Base-by-base conservation (phyloP, 2,329 filamentous ascomycete species). In the Cladobotryum protrusum region DNA sequence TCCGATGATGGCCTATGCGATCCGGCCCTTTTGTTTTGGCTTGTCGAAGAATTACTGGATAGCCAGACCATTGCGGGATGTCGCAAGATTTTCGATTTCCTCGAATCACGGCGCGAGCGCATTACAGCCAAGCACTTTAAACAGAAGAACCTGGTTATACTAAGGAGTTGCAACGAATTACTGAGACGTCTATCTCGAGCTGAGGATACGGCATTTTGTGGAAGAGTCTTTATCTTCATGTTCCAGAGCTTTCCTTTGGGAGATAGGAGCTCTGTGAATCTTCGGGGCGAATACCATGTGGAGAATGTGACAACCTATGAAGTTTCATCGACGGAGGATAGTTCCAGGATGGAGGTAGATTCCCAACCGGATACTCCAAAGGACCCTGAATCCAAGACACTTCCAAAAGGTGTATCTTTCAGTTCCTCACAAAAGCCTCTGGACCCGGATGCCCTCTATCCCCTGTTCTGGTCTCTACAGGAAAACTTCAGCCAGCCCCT, bases 191-290 rank as follows among this genome's bases (percentile, higher is more conserved):
- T 99, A 2, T 97, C 93, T n/a, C 82, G 93, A 50, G 92, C 93
- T 4, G 91, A 97, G 66, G 93, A 99, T 67, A 95, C 93, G 0
- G 90, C 95, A 1, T 99, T 99, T 65, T 99, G 93, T 63, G 93
- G 93, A 14, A 82, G 93, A 36, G 93, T 99, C 20, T 97, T 97
- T 68, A 96, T 99, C 56, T 99, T 96, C 68, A 82, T 99, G 64
- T 99, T 97, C 68, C 93, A 99, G 67, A 95, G 90, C 66, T 97
- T 99, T 62, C 93, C 93, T 1, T 76, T 99, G 0, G 92, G 92
- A 32, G 95, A 99, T 68, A 93, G 92, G 65, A 97, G 93, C 65
- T 96, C 93, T 0, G 93, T 99, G 45, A 99, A 99, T 63, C 76
- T 97, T 36, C 82, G 93, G 46, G 93, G 93, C 58, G 92, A 97